These are phyloP conservation scores for Huntiella savannae DNA, from an alignment of 2,329 filamentous ascomycete species.

Conservation along the genomic window DNA sequence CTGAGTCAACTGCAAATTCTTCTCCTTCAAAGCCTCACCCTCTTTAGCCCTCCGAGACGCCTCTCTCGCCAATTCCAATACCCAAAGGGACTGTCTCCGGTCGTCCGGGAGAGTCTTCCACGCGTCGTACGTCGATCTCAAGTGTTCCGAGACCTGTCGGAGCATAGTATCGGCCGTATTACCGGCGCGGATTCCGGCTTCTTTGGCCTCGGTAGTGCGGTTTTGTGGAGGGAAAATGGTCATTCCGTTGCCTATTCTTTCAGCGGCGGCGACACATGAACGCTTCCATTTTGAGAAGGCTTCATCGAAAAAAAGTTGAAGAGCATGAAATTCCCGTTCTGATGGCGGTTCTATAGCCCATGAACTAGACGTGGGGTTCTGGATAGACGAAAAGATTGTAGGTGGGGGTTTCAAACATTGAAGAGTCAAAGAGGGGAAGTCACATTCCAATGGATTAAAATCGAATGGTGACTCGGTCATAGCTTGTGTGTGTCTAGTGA, in stretches of 20 bases:
- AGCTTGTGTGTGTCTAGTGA: constrained; percentile 6
- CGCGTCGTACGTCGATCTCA: constrained; percentile 56
- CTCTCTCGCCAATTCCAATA: constrained; percentile 39
- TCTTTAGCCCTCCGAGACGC: constrained; percentile 38
- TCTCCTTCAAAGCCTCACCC: constrained; percentile 29
- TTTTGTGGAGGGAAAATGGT: constrained; percentile 23
- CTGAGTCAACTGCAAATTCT: constrained; percentile 32
- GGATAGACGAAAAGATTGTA: constrained; percentile 63
- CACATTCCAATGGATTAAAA: constrained; percentile 69
- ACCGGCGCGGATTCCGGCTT: constrained; percentile 29
- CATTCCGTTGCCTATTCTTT: constrained; percentile 30
- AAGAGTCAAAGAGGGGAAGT: constrained; percentile 69
- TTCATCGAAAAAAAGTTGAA: constrained; percentile 46
- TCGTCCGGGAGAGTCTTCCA: constrained; percentile 48
- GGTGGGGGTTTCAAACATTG: constrained; percentile 64
- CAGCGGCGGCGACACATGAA: constrained; percentile 30
- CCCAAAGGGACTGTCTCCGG: constrained; percentile 40
- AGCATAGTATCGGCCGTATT: constrained; percentile 40
- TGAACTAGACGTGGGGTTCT: constrained; percentile 57
- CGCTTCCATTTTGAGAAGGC: constrained; percentile 48
- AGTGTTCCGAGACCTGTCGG: constrained; percentile 51
- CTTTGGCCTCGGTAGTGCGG: constrained; percentile 24
- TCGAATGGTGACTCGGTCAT: constrained; percentile 37
- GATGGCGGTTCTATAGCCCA: constrained; percentile 67
- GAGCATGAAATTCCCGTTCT: constrained; percentile 51